A percentile compares a stretch with the other conserved stretches of the same genome.
Conservation (phyloP, 2,329 filamentous ascomycete genomes). For the Hypoxylon sp. region DNA sequence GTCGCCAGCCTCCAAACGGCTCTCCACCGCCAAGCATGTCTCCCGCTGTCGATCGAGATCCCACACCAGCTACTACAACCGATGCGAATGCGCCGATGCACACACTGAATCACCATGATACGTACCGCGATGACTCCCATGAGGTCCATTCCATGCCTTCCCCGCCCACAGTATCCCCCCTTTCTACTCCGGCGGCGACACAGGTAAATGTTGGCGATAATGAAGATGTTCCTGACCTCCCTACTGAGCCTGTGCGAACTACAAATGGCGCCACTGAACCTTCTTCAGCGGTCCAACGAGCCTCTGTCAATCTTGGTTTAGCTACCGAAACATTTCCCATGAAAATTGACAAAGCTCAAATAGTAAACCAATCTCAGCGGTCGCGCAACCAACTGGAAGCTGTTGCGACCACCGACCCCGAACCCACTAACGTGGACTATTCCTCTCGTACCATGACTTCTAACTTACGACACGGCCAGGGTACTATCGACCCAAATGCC, state of each 20-base stretch:
- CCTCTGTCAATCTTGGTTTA: constrained; percentile 25
- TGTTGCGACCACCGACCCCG: constrained; percentile 55
- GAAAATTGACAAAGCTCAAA: constrained; percentile 26
- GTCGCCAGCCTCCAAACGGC: constrained; percentile 32
- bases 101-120: constrained; percentile 24
- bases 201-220: constrained; percentile 52
- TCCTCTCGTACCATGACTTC: constrained; percentile 45
- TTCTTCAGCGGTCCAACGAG: constrained; percentile 35
- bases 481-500: constrained; percentile 53
- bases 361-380: constrained; percentile 33
- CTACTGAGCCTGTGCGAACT: constrained; percentile 40
- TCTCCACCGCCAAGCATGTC: constrained; percentile 34
- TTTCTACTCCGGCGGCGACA: constrained; percentile 56
- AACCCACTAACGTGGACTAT: constrained; percentile 47
- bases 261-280: constrained; percentile 32
- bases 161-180: constrained; percentile 56
- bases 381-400: constrained; percentile 50
- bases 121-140: constrained; percentile 38
- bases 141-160: constrained; percentile 51
- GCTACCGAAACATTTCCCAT: constrained; percentile 37
- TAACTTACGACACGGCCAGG: constrained; percentile 47
- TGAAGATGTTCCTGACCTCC: constrained; percentile 47
- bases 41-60: constrained; percentile 24
- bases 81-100: constrained; percentile 46
- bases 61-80: constrained; percentile 24